Conservation (phyloP, 163 green algal genomes). For the Chlorella variabilis region DNA sequence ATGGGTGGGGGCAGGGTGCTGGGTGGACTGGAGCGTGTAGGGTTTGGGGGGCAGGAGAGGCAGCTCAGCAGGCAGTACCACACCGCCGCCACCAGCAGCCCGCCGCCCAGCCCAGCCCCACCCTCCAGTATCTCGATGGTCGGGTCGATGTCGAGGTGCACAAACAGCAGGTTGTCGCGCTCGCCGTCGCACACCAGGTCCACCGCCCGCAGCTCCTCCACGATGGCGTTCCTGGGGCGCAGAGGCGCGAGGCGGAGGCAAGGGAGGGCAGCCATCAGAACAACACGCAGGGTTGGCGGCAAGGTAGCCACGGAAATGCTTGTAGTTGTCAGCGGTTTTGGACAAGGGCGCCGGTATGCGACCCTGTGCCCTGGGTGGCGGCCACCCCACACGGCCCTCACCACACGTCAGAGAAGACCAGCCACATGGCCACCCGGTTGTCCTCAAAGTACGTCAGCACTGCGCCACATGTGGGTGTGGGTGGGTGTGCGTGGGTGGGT, state of each 20-base stretch:
- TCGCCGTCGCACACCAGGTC: conserved; percentile 63
- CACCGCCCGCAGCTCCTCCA: conserved; percentile 62
- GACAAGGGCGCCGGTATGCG: too few relatives aligned
- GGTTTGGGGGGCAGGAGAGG: not conserved
- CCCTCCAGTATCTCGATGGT: conserved; percentile 28
- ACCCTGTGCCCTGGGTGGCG: too few relatives aligned
- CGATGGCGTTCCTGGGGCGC: conserved; percentile 42
- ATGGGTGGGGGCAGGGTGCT: not conserved
- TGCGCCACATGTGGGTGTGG: too few relatives aligned
- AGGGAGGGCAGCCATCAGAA: too few relatives aligned
- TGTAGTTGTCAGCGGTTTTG: too few relatives aligned
- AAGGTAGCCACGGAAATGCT: too few relatives aligned
- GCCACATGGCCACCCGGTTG: conserved; percentile 56
- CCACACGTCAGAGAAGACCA: conserved; percentile 66
- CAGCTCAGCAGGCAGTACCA: not conserved
- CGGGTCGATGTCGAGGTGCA: conserved; percentile 53
- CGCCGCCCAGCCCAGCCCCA: not conserved
- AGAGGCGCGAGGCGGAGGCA: too few relatives aligned
- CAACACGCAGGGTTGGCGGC: too few relatives aligned
- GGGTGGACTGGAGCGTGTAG: too few relatives aligned
- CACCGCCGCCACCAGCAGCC: not conserved
- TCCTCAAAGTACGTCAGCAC: conserved; percentile 36
- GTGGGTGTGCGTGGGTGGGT: too few relatives aligned
- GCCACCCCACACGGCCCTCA: too few relatives aligned
- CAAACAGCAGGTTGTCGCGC: conserved; percentile 63